These are phyloP conservation scores for Lachnellula cervina DNA, from an alignment of 2,329 filamentous ascomycete genomes.

Conservation along the genomic window DNA sequence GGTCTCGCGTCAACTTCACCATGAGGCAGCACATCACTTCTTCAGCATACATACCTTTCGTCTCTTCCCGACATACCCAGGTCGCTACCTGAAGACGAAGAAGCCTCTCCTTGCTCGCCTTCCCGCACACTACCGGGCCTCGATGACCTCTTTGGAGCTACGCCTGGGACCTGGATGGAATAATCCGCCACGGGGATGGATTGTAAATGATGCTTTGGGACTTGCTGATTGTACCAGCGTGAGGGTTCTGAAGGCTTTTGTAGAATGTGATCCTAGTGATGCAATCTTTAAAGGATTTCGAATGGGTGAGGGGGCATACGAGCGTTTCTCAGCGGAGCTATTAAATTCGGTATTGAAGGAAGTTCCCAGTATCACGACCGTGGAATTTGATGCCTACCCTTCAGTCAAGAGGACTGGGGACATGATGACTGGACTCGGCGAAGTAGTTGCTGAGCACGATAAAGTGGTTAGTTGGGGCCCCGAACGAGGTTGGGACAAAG, in stretches of 20 bases:
- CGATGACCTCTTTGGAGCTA: conserved; percentile 61
- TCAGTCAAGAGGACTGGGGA: conserved; percentile 60
- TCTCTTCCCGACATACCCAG: conserved; percentile 60
- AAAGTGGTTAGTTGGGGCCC: conserved; percentile 63
- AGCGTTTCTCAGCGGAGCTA: conserved; percentile 57
- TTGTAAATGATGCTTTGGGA: conserved; percentile 59
- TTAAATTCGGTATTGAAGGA: conserved; percentile 52
- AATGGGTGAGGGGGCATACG: conserved; percentile 61
- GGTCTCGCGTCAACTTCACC: conserved; percentile 55
- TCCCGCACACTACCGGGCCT: conserved; percentile 53
- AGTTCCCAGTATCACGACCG: conserved; percentile 49
- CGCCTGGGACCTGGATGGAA: conserved; percentile 70
- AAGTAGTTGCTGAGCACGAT: conserved; percentile 43
- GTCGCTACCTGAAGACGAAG: conserved; percentile 67
- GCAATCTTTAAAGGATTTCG: conserved; percentile 61
- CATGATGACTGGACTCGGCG: conserved; percentile 58
- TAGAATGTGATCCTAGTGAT: conserved; percentile 68
- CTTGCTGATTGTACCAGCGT: conserved; percentile 57
- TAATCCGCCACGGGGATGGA: conserved; percentile 65
- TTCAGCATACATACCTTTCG: conserved; percentile 60
- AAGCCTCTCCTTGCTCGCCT: conserved; percentile 65
- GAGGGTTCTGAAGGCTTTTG: conserved; percentile 58
- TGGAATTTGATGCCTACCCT: conserved; percentile 67
- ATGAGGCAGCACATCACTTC: conserved; percentile 61
- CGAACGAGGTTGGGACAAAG: conserved; percentile 59